phyloP scores from a whole-genome alignment of 2,329 filamentous ascomycete species.

The Pseudocercospora fijiensis region DNA sequence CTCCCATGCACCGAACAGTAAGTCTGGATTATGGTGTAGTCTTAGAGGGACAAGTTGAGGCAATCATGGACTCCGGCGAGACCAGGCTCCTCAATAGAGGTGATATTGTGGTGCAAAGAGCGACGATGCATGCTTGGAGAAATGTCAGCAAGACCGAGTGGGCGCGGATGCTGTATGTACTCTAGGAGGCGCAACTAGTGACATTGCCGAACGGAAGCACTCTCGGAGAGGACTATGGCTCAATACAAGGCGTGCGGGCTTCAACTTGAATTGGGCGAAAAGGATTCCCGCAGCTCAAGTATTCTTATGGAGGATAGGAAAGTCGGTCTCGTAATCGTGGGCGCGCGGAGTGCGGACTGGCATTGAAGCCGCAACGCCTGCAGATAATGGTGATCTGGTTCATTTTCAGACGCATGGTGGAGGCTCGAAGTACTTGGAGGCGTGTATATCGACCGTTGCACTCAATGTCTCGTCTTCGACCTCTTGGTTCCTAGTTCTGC shows the following conservation, averaged over 20 bases:
- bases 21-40: constrained; percentile 43
- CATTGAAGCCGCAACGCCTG: background rate
- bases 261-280: background rate
- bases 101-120: constrained; percentile 38
- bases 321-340: background rate
- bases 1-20: constrained; percentile 42
- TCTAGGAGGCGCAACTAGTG: constrained; percentile 11
- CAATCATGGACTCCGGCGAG: constrained; percentile 41
- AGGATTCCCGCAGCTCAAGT: background rate
- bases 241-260: constrained; percentile 5
- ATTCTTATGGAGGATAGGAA: background rate
- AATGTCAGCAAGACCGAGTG: constrained; percentile 25
- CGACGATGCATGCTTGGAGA: constrained; percentile 29
- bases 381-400: background rate
- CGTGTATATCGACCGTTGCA: background rate
- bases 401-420: background rate
- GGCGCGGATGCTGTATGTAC: constrained; percentile 23
- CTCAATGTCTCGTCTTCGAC: background rate
- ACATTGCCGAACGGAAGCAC: background rate
- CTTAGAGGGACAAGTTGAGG: constrained; percentile 41
- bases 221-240: constrained; percentile 11
- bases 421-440: background rate
- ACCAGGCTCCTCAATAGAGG: constrained; percentile 37
- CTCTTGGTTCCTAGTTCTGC: background rate
- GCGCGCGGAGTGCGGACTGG: background rate